A percentile compares a stretch with the other conserved stretches of the same genome.
These are phyloP conservation scores for Keqinozyma sinolaborantium DNA, from an alignment of 1,139 yeast species.

Conservation along the genomic window DNA sequence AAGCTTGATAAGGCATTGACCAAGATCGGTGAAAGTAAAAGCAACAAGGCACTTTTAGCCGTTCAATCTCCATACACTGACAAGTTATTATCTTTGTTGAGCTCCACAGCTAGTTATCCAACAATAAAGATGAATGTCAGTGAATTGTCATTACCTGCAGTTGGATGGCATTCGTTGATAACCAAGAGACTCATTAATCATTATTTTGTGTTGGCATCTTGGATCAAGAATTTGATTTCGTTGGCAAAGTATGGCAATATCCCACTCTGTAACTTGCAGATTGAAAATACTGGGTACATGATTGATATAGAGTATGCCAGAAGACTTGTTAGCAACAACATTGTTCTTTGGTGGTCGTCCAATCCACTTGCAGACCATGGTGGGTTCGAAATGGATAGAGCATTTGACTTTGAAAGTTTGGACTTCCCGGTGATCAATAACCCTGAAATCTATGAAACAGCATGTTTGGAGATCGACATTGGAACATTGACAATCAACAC, in stretches of 20 bases:
- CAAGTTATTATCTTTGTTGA: slow-evolving; percentile 40
- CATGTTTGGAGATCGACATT: slow-evolving; percentile 76
- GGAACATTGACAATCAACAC: slow-evolving; percentile 84
- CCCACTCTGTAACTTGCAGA: slow-evolving; percentile 81
- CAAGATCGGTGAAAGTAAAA: slow-evolving; percentile 63
- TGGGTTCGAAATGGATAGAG: slow-evolving; percentile 67
- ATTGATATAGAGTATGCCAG: slow-evolving; percentile 89
- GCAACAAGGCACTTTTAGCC: slow-evolving; percentile 63
- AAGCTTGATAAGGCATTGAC: slow-evolving; percentile 52
- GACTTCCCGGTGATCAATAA: slow-evolving; percentile 73
- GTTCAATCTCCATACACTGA: slow-evolving; percentile 68
- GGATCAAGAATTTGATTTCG: slow-evolving; percentile 66
- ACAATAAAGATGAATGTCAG: slow-evolving; percentile 55
- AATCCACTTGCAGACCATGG: slow-evolving; percentile 83
- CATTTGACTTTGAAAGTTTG: slow-evolving; percentile 52
- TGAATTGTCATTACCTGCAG: slow-evolving; percentile 62
- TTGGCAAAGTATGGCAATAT: slow-evolving; percentile 72
- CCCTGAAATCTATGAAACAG: slow-evolving; percentile 76
- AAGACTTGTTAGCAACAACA: slow-evolving; percentile 57
- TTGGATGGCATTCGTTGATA: slow-evolving; percentile 84
- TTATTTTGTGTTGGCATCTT: slow-evolving; percentile 68
- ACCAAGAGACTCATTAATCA: slow-evolving; percentile 67
- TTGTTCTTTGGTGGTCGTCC: slow-evolving; percentile 93
- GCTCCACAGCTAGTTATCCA: slow-evolving; percentile 58
- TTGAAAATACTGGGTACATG: slow-evolving; percentile 72